A percentile compares a stretch with the other conserved stretches of the same genome.
phyloP scores from a whole-genome alignment of 2,329 filamentous ascomycete species.

The Lachnellula arida region DNA sequence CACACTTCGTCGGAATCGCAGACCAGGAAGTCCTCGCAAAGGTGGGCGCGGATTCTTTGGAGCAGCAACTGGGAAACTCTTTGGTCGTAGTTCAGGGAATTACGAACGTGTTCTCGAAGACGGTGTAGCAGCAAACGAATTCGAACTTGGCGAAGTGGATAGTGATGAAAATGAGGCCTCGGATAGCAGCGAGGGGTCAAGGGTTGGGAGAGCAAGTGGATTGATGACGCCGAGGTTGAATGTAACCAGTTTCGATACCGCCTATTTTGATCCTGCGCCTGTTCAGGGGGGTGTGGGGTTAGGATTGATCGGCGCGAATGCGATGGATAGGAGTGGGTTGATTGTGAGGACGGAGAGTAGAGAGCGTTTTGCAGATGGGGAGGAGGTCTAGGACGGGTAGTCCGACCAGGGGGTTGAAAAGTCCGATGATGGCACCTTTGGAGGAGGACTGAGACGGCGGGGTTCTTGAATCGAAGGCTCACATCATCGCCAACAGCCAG shows the following conservation, averaged over 20 bases:
- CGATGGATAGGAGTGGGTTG: slow-evolving; percentile 65
- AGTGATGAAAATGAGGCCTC: slow-evolving; percentile 54
- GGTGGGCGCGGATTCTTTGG: slow-evolving; percentile 43
- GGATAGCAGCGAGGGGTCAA: slow-evolving; percentile 54
- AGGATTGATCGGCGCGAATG: slow-evolving; percentile 20
- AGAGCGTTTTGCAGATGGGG: slow-evolving; percentile 60
- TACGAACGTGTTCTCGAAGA: slow-evolving; percentile 89
- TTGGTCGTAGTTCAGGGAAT: slow-evolving; percentile 50
- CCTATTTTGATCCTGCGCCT: slow-evolving; percentile 25
- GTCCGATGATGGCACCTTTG: slow-evolving; percentile 49
- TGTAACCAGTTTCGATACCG: slow-evolving; percentile 44
- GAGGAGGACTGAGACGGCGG: slow-evolving; percentile 34
- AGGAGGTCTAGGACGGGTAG: slow-evolving; percentile 42
- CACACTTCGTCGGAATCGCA: slow-evolving; percentile 39
- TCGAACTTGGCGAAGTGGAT: slow-evolving; percentile 69
- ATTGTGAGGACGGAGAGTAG: slow-evolving; percentile 80
- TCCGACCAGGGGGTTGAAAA: slow-evolving; percentile 50
- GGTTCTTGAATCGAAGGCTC: too few relatives aligned
- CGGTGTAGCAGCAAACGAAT: slow-evolving; percentile 62
- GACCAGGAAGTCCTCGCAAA: slow-evolving; percentile 45
- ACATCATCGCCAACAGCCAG: too few relatives aligned
- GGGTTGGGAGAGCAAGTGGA: slow-evolving; percentile 58
- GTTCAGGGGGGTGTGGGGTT: slow-evolving; percentile 19
- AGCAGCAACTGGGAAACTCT: slow-evolving; percentile 57
- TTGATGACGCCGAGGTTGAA: slow-evolving; percentile 62